phyloP scores from a whole-genome alignment of 768 basidiomycete genomes.

The Russula emetica region DNA sequence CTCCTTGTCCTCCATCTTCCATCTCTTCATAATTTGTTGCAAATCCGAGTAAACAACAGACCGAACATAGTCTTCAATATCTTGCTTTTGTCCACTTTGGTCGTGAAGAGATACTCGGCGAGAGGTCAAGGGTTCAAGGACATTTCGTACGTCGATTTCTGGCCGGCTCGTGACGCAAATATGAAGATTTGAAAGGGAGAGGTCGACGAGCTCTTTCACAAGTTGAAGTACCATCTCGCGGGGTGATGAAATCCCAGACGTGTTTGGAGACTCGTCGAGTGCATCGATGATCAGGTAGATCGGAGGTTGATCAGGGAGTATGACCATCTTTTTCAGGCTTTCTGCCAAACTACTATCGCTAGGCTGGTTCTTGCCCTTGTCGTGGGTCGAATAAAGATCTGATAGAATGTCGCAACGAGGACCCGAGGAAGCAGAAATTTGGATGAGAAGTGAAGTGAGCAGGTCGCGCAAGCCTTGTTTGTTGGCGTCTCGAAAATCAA shows the following conservation, averaged over 20 bases:
- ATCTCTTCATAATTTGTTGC: neutral
- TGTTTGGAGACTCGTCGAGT: slow-evolving; percentile 4
- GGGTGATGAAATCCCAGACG: neutral
- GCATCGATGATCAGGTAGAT: slow-evolving; percentile 14
- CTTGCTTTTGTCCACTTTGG: slow-evolving; percentile 6
- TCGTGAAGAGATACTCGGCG: neutral
- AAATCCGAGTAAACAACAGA: slow-evolving; percentile 4
- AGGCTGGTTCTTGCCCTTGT: neutral
- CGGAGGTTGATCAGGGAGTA: neutral
- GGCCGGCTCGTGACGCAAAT: slow-evolving; percentile 8
- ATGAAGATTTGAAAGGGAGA: neutral
- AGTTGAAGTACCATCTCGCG: slow-evolving; percentile 1
- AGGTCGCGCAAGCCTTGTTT: slow-evolving; percentile 4
- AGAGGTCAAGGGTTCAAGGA: neutral
- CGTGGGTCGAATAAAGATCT: neutral
- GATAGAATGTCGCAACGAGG: neutral
- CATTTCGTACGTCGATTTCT: slow-evolving; percentile 6
- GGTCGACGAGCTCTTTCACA: neutral
- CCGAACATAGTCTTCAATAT: neutral
- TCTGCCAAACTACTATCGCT: neutral
- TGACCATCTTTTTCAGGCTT: slow-evolving; percentile 9
- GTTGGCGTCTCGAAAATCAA: neutral
- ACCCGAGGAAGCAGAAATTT: neutral
- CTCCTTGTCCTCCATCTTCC: neutral
- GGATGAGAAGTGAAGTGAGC: slow-evolving; percentile 1